These are phyloP conservation scores for Neofusicoccum ribis DNA, from an alignment of 2,329 filamentous ascomycete species.

Conservation along the genomic window DNA sequence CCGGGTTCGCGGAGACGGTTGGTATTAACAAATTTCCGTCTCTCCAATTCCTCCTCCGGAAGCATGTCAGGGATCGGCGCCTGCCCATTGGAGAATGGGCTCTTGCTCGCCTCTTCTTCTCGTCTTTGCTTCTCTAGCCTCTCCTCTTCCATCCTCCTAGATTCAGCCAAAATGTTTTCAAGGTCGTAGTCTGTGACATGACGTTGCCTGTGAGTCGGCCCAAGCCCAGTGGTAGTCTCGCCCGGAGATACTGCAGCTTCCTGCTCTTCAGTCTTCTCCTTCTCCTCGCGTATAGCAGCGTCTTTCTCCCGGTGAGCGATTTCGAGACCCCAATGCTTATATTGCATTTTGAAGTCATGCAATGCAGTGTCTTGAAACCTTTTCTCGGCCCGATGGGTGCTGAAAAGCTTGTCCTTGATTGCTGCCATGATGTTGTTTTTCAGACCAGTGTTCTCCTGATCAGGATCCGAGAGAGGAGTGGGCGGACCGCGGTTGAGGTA, in stretches of 20 bases:
- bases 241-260: constrained; percentile 41
- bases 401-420: constrained; percentile 36
- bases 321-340: constrained; percentile 42
- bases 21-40: constrained; percentile 63
- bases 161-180: constrained; percentile 58
- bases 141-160: constrained; percentile 69
- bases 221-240: constrained; percentile 12
- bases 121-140: constrained; percentile 62
- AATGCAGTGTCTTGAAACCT: constrained; percentile 30
- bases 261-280: constrained; percentile 38
- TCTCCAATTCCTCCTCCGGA: constrained; percentile 59
- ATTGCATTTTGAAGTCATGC: constrained; percentile 39
- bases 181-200: constrained; percentile 69
- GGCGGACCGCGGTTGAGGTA: constrained; percentile 47
- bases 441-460: constrained; percentile 39
- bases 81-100: constrained; percentile 70
- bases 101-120: constrained; percentile 54
- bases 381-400: constrained; percentile 34
- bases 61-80: constrained; percentile 72
- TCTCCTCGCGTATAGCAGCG: constrained; percentile 35
- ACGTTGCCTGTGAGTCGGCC: constrained; percentile 55
- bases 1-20: constrained; percentile 66
- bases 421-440: constrained; percentile 38
- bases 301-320: constrained; percentile 42
- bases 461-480: constrained; percentile 45